Base-by-base conservation (phyloP, 306 rosid genomes). In the Cucumis cinereus region DNA sequence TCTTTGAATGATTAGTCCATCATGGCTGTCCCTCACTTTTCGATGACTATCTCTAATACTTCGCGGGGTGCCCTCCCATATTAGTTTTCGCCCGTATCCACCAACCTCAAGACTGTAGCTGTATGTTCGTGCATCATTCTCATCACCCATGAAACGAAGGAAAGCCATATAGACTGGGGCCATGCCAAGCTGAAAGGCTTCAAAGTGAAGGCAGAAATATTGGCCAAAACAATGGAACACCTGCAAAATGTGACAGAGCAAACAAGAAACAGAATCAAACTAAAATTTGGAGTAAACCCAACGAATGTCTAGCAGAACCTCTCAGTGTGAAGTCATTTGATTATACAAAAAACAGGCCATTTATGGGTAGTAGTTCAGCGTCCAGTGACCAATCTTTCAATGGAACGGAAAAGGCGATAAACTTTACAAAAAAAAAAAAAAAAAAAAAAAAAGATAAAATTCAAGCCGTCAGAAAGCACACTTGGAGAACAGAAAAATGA, bases 81-180 rank as follows among this genome's bases (percentile, higher is more conserved):
- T 92, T 69, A 92, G 92, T 85, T 94, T 94, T 81, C 99, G 79
- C 57, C 95, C 90, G 79, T 90, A 88, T 45, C 89, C 96, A 45
- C 99, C 99, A 60, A 94, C 99, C 85, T 92, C 97, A 4, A 94
- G 89, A 84, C 99, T 94, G 77, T 92, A 94, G 81, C 91, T 90
- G 81, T 94, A 94, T 80, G 84, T 92, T 67, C 96, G 90, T 19
- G 97, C 99, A 14, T 94, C 99, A 40, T 88, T 94, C 83, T 94
- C 97, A 33, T 92, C 96, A 0, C 99, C 99, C 99, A 92, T 94
- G 74, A 90, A 94, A 45, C 99, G 97, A 53, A 94, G 93, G 79
- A 94, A 94, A 57, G 98, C 98, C 98, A 94, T 92, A 85, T 94
- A 94, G 15, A 94, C 98, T 30, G 98, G 97, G 20, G 96, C 97